These are phyloP conservation scores for Aurinia saxatilis DNA, from an alignment of 345 rosid genomes.

Conservation along the genomic window DNA sequence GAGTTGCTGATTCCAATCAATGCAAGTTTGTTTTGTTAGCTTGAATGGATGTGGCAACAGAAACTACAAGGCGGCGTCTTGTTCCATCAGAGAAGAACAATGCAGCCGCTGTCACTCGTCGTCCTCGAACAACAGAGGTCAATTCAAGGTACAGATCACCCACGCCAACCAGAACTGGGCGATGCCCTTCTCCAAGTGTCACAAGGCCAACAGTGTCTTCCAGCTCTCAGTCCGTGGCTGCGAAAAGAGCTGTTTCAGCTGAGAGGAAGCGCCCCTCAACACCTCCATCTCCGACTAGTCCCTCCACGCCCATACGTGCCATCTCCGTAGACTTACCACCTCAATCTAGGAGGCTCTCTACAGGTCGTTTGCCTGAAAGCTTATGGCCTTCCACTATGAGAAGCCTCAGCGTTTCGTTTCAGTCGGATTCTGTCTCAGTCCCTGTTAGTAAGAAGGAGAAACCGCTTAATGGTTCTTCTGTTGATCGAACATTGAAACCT, in stretches of 20 bases:
- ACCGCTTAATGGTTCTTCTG: constrained; percentile 42
- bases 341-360: constrained; percentile 55
- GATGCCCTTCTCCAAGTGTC: constrained; percentile 69
- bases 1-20: constrained; percentile 39
- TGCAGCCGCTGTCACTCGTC: constrained; percentile 35
- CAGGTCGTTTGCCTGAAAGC: constrained; percentile 72
- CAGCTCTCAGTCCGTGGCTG: constrained; percentile 41
- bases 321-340: constrained; percentile 43
- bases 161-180: constrained; percentile 38
- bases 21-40: constrained; percentile 48
- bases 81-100: constrained; percentile 73
- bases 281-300: constrained; percentile 56
- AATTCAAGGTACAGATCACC: constrained; percentile 88
- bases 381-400: constrained; percentile 99
- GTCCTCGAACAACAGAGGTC: constrained; percentile 59
- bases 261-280: constrained; percentile 88
- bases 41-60: constrained; percentile 72
- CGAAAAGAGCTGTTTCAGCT: constrained; percentile 75
- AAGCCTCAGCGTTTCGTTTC: constrained; percentile 92
- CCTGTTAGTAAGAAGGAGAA: constrained; percentile 82
- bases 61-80: constrained; percentile 53
- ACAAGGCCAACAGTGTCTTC: constrained; percentile 47
- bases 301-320: constrained; percentile 70
- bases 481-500: constrained; percentile 76
- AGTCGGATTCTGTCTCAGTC: constrained; percentile 78